Evolutionary conservation across 2,329 filamentous ascomycete genomes (phyloP), one percentile per base, ranked within the genome.

Genomic region (Colletotrichum chlorophyti): DNA sequence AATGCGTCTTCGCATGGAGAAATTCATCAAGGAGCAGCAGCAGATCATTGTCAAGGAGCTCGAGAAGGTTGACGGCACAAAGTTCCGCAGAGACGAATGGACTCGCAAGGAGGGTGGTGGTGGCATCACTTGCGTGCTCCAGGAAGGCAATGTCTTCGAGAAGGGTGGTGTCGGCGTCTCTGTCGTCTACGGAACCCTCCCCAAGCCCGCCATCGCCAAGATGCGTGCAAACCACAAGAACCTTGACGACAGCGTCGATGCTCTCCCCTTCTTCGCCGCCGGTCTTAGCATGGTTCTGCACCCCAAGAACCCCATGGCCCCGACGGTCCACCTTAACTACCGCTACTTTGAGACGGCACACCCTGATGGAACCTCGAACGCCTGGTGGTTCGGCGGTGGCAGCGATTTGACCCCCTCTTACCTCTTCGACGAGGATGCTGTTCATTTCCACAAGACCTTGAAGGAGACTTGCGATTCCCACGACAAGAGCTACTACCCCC

Each of bases 331-430:
- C 74, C 83, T 99, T 66, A 99, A 99, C 80, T 98, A 98, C 81
- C 88, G 95, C 55, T 99, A 99, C 77, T 99, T 99, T 70, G 95
- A 99, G 79, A 99, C 95, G 1, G 90, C 91, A 60, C 90, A 94
- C 67, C 85, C 90, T 8, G 89, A 94, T 66, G 92, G 91, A 38
- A 90, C 82, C 64, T 88, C 82, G 49, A 92, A 94, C 64, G 90
- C 93, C 7, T 99, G 95, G 94, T 99, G 95, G 95, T 99, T 97
- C 69, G 95, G 95, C 63, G 95, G 95, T 47, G 95, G 95, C 54
- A 93, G 91, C 50, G 95, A 99, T 74, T 77, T 99, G 65, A 99
- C 95, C 11, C 95, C 95, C 0, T 87, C 84, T 34, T 99, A 98
- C 72, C 85, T 99, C 27, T 98, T 97, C 76, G 94, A 97, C 66